Evolutionary conservation across 441 rosid species (phyloP), one percentile per base, ranked within the genome.

Genomic region (Aleurites moluccanus): DNA sequence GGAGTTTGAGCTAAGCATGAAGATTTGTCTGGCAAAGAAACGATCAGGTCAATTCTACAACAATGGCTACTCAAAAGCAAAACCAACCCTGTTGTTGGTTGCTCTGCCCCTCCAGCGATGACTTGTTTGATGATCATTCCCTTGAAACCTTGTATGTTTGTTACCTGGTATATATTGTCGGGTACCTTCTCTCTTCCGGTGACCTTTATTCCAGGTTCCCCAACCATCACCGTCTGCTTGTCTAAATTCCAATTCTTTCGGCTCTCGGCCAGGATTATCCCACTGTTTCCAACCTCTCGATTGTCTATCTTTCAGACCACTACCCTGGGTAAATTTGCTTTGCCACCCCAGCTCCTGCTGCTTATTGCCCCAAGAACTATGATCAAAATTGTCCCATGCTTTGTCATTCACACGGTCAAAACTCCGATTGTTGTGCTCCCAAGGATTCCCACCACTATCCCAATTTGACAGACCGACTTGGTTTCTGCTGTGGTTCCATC

Each of bases 131-230:
- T 75, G 65, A 80, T 78, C 75, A 44, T 75, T 81, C 72, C 76
- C 83, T 21, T 59, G 76, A 76, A 82, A 81, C 81, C 90, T 83
- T 47, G 84, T 75, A 80, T 78, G 84, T 72, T 53, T 77, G 79
- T 84, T 83, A 67, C 78, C 70, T 28, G 75, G 64, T 42, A 16
- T 42, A 77, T 77, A 57, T 28, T 56, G 86, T 50, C 81, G 75
- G 74, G 73, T 69, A 67, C 85, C 80, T 84, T 75, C 88, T 62
- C 83, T 82, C 82, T 84, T 86, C 76, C 86, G 73, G 61, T 70
- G 72, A 77, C 82, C 82, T 20, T 69, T 79, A 25, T 78, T 82
- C 85, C 85, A 73, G 50, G 81, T 72, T 74, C 81, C 79, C 85
- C 87, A 78, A 23, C 76, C 83, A 65, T 75, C 83, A 62, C 83